These are phyloP conservation scores for Sphaerulina populicola DNA, from an alignment of 2,329 filamentous ascomycete genomes.

Conservation along the genomic window DNA sequence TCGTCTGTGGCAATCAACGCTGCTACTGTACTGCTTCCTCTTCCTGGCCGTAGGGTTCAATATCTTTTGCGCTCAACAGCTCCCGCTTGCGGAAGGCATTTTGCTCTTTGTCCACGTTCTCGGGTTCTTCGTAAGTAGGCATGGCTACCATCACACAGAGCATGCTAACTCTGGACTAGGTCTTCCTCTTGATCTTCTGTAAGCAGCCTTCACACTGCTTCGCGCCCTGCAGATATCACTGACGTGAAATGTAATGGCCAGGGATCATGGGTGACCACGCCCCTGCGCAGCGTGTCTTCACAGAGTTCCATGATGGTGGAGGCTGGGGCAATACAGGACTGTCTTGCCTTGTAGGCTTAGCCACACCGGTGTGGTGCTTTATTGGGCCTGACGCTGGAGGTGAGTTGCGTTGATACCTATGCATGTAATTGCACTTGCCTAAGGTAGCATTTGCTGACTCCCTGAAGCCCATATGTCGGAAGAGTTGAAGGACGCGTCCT, in stretches of 20 bases:
- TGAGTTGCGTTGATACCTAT: slow-evolving; percentile 30
- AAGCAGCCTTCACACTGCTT: background rate
- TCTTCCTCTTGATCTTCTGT: slow-evolving; percentile 36
- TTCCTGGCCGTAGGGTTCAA: slow-evolving; percentile 32
- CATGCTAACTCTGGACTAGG: background rate
- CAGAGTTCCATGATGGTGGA: slow-evolving; percentile 35
- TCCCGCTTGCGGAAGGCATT: slow-evolving; percentile 33
- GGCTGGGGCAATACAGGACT: slow-evolving; percentile 38
- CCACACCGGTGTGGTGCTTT: slow-evolving; percentile 34
- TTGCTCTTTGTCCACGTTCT: slow-evolving; percentile 37
- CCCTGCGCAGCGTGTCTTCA: slow-evolving; percentile 29
- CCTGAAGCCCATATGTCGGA: slow-evolving; percentile 32
- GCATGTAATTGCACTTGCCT: background rate
- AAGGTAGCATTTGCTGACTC: background rate
- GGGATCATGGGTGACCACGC: slow-evolving; percentile 28
- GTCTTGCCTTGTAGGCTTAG: slow-evolving; percentile 38
- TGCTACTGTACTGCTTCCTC: slow-evolving; percentile 29
- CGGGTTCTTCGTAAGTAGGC: slow-evolving; percentile 34
- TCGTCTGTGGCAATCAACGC: slow-evolving; percentile 27
- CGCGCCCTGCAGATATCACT: background rate
- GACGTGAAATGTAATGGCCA: background rate
- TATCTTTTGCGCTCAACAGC: slow-evolving; percentile 30
- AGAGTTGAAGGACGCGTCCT: slow-evolving; percentile 34
- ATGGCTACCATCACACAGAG: background rate
- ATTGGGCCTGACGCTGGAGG: slow-evolving; percentile 19